Base-by-base conservation (phyloP, 176 grass and related monocot genomes). In the Alloteropsis semialata region DNA sequence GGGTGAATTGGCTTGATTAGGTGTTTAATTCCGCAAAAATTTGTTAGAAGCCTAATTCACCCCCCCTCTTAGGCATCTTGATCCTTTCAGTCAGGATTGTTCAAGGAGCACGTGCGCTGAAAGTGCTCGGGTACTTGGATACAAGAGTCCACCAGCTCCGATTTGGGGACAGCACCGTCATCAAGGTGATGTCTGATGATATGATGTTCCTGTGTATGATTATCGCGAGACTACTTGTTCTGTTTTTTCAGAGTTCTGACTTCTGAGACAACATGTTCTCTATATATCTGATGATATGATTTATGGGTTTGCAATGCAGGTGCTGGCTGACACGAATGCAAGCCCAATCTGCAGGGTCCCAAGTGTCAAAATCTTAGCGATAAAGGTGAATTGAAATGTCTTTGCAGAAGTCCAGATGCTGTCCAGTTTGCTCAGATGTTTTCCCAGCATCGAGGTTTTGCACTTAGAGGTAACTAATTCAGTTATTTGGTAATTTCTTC, bases 51-150 rank as follows among this genome's bases (percentile, higher is more conserved):
- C n/a, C n/a, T n/a, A n/a, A n/a, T n/a, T n/a, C n/a, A n/a, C n/a
- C n/a, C n/a, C n/a, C n/a, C n/a, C n/a, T n/a, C n/a, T n/a, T n/a
- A n/a, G n/a, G n/a, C n/a, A n/a, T n/a, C n/a, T n/a, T n/a, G n/a
- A n/a, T n/a, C n/a, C n/a, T n/a, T n/a, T n/a, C n/a, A n/a, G 18
- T 88, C 32, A 77, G 50, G 15, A 78, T 88, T 46, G 65, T 54
- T 24, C 6, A 55, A 55, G 22, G 43, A 32, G 17, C 44, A 5
- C 17, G 28, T 73, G 27, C 7, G 9, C 17, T 73, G 17, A 73
- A 51, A 45, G 70, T 51, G 44, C 70, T 50, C 13, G 28, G 44
- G 27, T 72, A 30, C 44, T 21, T 72, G 28, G 44, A 50, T 6
- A 8, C 18, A 1, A 3, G 44, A 21, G 17, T 46, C 27, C 45